Conservation (phyloP, 306 rosid species). For the Vigna nakashimae region DNA sequence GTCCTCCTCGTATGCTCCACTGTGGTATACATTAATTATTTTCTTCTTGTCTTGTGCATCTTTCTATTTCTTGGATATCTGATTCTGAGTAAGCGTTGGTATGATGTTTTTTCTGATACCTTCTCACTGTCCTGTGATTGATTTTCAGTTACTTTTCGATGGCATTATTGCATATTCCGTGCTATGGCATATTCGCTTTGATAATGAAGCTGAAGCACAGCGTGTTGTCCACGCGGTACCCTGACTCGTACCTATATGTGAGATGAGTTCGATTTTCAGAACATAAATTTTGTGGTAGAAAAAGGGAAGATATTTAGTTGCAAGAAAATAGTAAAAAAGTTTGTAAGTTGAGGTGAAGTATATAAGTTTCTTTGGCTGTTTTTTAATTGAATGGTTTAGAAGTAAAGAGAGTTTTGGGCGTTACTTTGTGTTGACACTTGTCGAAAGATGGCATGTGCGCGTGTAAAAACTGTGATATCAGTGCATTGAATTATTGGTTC, state of each 20-base stretch:
- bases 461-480: constrained; percentile 36
- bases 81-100: constrained; percentile 23
- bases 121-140: constrained; percentile 39
- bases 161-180: constrained; percentile 86
- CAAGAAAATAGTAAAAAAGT: neutral
- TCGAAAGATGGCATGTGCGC: neutral
- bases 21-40: constrained; percentile 61
- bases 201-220: constrained; percentile 83
- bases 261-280: constrained; percentile 49
- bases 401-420: constrained; percentile 26
- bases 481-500: constrained; percentile 1
- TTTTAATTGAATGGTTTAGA: constrained; percentile 39
- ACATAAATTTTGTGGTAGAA: constrained; percentile 40
- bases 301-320: neutral
- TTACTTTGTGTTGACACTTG: constrained; percentile 23
- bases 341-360: constrained; percentile 11
- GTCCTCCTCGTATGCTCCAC: constrained; percentile 81
- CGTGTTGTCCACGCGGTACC: constrained; percentile 64
- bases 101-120: constrained; percentile 37
- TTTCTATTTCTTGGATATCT: neutral
- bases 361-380: neutral
- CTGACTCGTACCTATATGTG: constrained; percentile 67
- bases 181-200: constrained; percentile 85
- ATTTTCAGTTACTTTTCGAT: constrained; percentile 81
- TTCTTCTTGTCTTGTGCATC: neutral